Evolutionary conservation across 2,329 filamentous ascomycete genomes (phyloP).

Genomic region (Karstenula rhodostoma): DNA sequence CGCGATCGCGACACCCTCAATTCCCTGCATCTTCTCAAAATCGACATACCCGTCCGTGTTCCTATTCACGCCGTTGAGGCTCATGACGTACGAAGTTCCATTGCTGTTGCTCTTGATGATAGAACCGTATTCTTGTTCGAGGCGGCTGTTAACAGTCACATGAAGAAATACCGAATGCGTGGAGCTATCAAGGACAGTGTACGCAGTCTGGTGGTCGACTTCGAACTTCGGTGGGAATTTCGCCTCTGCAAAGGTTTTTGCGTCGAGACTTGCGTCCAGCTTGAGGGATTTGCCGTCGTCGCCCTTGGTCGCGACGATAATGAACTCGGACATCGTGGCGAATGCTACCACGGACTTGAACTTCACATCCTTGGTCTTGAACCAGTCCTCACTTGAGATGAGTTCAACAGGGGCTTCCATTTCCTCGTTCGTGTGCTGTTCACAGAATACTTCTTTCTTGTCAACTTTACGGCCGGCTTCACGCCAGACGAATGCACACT

Average conservation of each 20-base stretch:
- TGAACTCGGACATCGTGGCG: conserved; percentile 96
- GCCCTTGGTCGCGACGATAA: conserved; percentile 79
- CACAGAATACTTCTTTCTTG: conserved; percentile 70
- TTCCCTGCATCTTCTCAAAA: conserved; percentile 92
- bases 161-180: conserved; percentile 95
- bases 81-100: conserved; percentile 91
- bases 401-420: conserved; percentile 71
- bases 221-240: conserved; percentile 87
- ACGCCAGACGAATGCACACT: conserved; percentile 85
- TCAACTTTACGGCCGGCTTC: conserved; percentile 63
- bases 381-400: conserved; percentile 80
- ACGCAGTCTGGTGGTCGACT: conserved; percentile 78
- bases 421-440: conserved; percentile 70
- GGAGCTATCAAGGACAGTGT: conserved; percentile 93
- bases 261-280: conserved; percentile 86
- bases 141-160: conserved; percentile 76
- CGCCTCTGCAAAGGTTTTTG: conserved; percentile 79
- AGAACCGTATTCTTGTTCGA: conserved; percentile 76
- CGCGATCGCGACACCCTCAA: conserved; percentile 89
- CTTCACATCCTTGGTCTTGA: conserved; percentile 69
- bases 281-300: conserved; percentile 74
- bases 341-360: conserved; percentile 81
- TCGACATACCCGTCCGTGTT: conserved; percentile 82
- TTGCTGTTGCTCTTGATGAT: conserved; percentile 99
- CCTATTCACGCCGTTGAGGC: conserved; percentile 81